Evolutionary conservation across 805 yeast species (phyloP).

Genomic region (Priceomyces carsonii): DNA sequence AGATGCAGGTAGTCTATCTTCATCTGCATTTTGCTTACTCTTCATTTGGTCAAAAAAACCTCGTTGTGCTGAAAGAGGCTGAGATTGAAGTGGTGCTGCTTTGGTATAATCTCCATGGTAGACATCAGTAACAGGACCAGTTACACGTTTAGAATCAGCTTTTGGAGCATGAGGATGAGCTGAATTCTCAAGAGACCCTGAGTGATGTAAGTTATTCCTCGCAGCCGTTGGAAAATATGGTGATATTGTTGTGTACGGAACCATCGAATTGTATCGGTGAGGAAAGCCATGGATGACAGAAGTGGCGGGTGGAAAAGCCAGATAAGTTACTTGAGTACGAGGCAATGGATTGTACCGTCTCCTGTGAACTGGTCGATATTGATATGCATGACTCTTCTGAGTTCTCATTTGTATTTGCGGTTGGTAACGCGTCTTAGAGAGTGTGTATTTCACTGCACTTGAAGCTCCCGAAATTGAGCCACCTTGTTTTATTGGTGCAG

Average conservation of each 20-base stretch:
- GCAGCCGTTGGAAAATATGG: conserved; percentile 8
- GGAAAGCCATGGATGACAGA: neutral
- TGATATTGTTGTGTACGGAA: conserved; percentile 11
- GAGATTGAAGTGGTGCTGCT: conserved; percentile 51
- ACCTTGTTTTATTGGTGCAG: conserved; percentile 31
- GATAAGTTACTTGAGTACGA: conserved; percentile 4
- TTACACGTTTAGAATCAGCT: conserved; percentile 1
- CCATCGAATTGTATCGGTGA: neutral
- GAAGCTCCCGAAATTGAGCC: neutral
- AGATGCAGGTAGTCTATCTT: conserved; percentile 28
- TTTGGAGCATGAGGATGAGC: neutral
- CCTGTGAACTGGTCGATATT: conserved; percentile 4
- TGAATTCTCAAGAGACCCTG: neutral
- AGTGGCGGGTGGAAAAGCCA: conserved; percentile 2
- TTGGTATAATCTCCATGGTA: conserved; percentile 47
- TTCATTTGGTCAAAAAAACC: conserved; percentile 30
- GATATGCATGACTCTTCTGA: conserved; percentile 1
- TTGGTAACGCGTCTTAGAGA: conserved; percentile 1
- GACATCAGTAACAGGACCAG: conserved; percentile 45
- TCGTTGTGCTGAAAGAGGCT: conserved; percentile 51
- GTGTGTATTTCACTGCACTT: no score
- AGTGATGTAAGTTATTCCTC: conserved; percentile 1
- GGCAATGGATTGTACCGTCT: conserved; percentile 4
- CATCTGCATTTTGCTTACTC: conserved; percentile 12
- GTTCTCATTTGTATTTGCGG: conserved; percentile 1